Evolutionary conservation across 495 filamentous ascomycete genomes (phyloP), one percentile per base, ranked within the genome.

Genomic region (Aspergillus wentii): DNA sequence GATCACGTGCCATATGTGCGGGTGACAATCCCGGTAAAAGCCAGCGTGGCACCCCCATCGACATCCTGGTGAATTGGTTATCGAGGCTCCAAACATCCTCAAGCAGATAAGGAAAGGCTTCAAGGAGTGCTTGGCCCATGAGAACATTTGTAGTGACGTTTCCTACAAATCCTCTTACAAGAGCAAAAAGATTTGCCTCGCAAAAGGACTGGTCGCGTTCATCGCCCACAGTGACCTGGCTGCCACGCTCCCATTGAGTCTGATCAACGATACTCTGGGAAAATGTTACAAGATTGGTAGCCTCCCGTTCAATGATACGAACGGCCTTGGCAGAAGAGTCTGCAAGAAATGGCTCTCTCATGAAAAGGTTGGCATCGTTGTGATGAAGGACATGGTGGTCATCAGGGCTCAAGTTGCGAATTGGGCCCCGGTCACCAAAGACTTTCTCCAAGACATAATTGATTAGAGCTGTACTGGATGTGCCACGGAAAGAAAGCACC

Each of bases 231-330:
- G 52, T 49, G 2, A 71, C 61, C 3, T 59, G 46, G 15, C 62
- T 66, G 15, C 45, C 52, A 5, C 76, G 72, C 51, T 85, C 81
- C 80, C 81, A 84, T 0, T 55, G 58, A 38, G 62, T 62, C 43
- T 82, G 74, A 44, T 86, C 80, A 17, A 84, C 74, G 4, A 70
- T 49, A 30, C 76, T 78, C n/a, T 62, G 57, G 23, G 59, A 68
- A 43, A 80, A 82, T 5, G 72, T 75, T 17, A 83, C 74, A 20
- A 85, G 43, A 35, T 75, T 70, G 0, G 43, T 68, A 44, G 38
- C 71, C 39, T 54, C 68, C 36, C 40, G 56, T 37, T 62, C 70
- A 3, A 81, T 46, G 13, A 58, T 41, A 0, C 41, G 41, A n/a
- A 59, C 48, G 7, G 65, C 64, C 2, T 44, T 21, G 2, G 46